Evolutionary conservation across 345 rosid species (phyloP).

Genomic region (Moricandia arvensis): DNA sequence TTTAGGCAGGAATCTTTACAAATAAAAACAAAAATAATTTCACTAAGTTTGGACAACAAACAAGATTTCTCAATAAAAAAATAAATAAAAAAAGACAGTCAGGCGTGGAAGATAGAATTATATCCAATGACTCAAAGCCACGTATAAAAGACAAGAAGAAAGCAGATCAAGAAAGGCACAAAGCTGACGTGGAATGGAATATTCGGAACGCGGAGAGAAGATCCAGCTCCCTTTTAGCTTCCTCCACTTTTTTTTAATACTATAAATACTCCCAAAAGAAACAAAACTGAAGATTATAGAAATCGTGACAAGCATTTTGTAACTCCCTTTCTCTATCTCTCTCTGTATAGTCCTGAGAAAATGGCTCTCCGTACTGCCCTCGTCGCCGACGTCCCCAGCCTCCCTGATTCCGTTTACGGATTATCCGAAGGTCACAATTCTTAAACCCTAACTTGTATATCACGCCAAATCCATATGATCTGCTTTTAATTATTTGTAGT

Average conservation of each 20-base stretch:
- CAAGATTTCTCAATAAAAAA: neutral
- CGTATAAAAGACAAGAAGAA: constrained; percentile 36
- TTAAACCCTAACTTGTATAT: neutral
- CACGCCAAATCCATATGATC: neutral
- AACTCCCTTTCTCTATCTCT: constrained; percentile 5
- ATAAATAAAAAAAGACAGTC: neutral
- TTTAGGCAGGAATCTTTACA: constrained; percentile 10
- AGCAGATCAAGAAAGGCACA: constrained; percentile 7
- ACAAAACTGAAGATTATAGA: neutral
- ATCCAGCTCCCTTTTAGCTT: constrained; percentile 23
- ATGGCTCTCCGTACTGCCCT: constrained; percentile 88
- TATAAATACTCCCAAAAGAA: neutral
- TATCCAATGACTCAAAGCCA: constrained; percentile 30
- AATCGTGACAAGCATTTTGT: neutral
- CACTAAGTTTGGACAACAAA: neutral
- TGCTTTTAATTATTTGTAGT: neutral
- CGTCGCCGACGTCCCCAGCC: constrained; percentile 75
- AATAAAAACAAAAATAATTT: neutral
- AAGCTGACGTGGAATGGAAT: constrained; percentile 38
- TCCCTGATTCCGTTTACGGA: constrained; percentile 48
- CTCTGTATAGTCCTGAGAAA: constrained; percentile 2
- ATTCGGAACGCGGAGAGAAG: constrained; percentile 31
- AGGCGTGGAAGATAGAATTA: constrained; percentile 10
- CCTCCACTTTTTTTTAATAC: neutral
- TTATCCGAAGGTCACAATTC: constrained; percentile 26